Evolutionary conservation across 2,329 filamentous ascomycete species (phyloP).

Genomic region (Chaetomiaceae sp.): DNA sequence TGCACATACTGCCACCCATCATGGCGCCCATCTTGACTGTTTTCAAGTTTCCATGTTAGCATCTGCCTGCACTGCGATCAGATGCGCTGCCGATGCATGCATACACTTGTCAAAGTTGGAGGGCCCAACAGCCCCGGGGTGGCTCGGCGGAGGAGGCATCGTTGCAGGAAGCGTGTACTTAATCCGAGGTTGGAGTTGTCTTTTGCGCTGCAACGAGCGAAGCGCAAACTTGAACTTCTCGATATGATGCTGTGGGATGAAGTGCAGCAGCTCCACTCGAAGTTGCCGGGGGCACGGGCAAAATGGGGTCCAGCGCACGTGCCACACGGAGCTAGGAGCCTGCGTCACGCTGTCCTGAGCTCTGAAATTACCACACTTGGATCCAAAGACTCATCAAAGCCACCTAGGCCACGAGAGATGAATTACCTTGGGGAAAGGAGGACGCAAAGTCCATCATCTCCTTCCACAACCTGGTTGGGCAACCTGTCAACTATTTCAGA

Average conservation of each 20-base stretch:
- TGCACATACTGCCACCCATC: conserved; percentile 90
- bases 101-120: conserved; percentile 54
- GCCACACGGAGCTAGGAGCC: background rate
- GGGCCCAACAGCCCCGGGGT: conserved; percentile 36
- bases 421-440: too few relatives aligned
- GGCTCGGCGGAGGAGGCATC: conserved; percentile 34
- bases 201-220: background rate
- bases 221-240: background rate
- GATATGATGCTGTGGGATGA: too few relatives aligned
- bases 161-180: conserved; percentile 4
- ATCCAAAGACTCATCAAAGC: too few relatives aligned
- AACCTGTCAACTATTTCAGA: too few relatives aligned
- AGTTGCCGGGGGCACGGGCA: conserved; percentile 13
- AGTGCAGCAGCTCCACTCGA: too few relatives aligned
- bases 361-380: too few relatives aligned
- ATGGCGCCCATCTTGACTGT: conserved; percentile 96
- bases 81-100: conserved; percentile 6
- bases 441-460: too few relatives aligned
- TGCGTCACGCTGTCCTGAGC: background rate
- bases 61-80: conserved; percentile 4
- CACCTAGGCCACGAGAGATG: too few relatives aligned
- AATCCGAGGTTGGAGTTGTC: background rate
- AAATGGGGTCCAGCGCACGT: conserved; percentile 5
- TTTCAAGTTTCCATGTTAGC: conserved; percentile 21
- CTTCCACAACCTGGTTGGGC: too few relatives aligned